Evolutionary conservation across 768 basidiomycete genomes (phyloP).

Genomic region (Arthromyces matolae): DNA sequence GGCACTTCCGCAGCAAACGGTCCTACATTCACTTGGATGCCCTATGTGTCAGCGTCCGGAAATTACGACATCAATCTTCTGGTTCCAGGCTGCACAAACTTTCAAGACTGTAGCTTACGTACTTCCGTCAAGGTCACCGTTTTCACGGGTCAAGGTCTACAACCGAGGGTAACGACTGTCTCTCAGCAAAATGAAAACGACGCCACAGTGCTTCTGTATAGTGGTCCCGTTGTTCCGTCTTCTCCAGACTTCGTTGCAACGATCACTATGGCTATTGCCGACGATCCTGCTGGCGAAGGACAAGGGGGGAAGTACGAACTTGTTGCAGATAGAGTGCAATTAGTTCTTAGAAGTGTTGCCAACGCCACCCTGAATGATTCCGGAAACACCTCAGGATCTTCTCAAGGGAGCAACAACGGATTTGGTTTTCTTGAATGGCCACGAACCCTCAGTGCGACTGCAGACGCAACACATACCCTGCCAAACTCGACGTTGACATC

Average conservation of each 20-base stretch:
- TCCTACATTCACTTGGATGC: slow-evolving; percentile 87
- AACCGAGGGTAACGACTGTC: slow-evolving; percentile 65
- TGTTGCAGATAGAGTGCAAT: slow-evolving; percentile 83
- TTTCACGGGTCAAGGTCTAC: slow-evolving; percentile 66
- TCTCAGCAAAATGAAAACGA: slow-evolving; percentile 72
- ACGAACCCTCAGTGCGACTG: slow-evolving; percentile 33
- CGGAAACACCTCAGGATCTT: slow-evolving; percentile 28
- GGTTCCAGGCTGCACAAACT: slow-evolving; percentile 80
- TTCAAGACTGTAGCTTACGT: slow-evolving; percentile 76
- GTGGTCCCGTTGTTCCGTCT: slow-evolving; percentile 77
- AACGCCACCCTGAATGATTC: slow-evolving; percentile 31
- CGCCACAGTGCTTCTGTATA: slow-evolving; percentile 61
- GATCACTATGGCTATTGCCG: slow-evolving; percentile 70
- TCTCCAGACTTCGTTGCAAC: slow-evolving; percentile 68
- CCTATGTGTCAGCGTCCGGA: slow-evolving; percentile 88
- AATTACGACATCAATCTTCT: slow-evolving; percentile 81
- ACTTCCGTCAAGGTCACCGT: slow-evolving; percentile 83
- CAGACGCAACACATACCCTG: slow-evolving; percentile 60
- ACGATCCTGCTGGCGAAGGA: slow-evolving; percentile 58
- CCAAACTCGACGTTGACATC: slow-evolving; percentile 69
- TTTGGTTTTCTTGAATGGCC: slow-evolving; percentile 95
- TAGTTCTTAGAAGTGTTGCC: slow-evolving; percentile 66
- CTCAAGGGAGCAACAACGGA: slow-evolving; percentile 37
- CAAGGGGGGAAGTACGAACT: slow-evolving; percentile 70
- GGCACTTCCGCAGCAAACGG: slow-evolving; percentile 55